Percentiles rank a stretch among this genome's conserved stretches.
These are phyloP conservation scores for Gymnopilus junonius DNA, from an alignment of 768 basidiomycete species.

Conservation along the genomic window DNA sequence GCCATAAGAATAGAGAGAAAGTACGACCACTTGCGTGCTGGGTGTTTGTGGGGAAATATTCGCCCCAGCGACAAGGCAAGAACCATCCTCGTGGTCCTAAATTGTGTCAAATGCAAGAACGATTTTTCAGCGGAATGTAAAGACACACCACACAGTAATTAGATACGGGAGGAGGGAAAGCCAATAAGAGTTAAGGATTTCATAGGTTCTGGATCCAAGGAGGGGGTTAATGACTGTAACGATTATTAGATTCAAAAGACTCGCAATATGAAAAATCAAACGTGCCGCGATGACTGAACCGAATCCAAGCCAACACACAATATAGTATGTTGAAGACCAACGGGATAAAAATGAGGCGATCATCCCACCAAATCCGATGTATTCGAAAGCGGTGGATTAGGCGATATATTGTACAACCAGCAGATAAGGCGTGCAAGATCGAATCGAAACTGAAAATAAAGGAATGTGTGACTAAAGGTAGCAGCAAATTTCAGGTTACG, in stretches of 20 bases:
- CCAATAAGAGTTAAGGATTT: not conserved
- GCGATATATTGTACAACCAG: not conserved
- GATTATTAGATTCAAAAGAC: not conserved
- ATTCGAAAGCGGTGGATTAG: slow-evolving; percentile 8
- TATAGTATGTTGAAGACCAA: not conserved
- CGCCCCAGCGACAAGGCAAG: not conserved
- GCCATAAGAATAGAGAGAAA: not conserved
- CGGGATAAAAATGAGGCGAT: not conserved
- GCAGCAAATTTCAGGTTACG: not conserved
- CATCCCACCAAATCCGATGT: slow-evolving; percentile 1
- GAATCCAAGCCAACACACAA: not conserved
- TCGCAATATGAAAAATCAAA: not conserved
- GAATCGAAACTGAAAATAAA: not conserved
- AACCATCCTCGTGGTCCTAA: not conserved
- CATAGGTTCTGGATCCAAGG: not conserved
- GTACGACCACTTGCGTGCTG: not conserved
- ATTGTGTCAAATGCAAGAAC: not conserved
- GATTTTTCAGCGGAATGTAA: not conserved
- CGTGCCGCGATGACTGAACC: not conserved
- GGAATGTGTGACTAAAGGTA: not conserved
- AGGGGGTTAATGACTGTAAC: not conserved
- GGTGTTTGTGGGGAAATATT: slow-evolving; percentile 1
- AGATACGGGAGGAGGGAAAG: not conserved
- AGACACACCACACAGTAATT: not conserved
- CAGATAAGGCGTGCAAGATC: not conserved